A percentile compares a stretch with the other conserved stretches of the same genome.
Conservation (phyloP, 352 stramenopile genomes). For the Blastocystis sp. region DNA sequence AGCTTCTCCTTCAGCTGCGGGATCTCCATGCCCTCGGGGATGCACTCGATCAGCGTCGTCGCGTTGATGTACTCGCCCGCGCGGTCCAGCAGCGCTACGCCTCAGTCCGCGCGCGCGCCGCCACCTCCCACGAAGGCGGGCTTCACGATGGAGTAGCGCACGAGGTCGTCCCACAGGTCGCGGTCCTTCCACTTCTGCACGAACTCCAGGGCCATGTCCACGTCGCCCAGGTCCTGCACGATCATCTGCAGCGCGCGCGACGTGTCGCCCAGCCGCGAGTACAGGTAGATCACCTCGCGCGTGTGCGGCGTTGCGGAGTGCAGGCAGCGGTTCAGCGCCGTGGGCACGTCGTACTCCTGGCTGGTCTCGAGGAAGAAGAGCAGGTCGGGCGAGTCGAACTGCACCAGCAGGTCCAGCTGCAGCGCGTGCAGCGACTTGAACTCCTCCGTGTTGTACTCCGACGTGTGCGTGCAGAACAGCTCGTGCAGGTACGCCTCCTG, state of each 20-base stretch:
- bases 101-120: not conserved
- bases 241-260: slow-evolving; percentile 66
- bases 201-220: slow-evolving; percentile 66
- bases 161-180: slow-evolving; percentile 65
- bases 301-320: slow-evolving; percentile 27
- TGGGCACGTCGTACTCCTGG: slow-evolving; percentile 62
- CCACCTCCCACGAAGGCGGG: slow-evolving; percentile 54
- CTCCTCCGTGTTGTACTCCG: slow-evolving; percentile 63
- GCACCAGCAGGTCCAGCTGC: slow-evolving; percentile 39
- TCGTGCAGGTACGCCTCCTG: slow-evolving; percentile 57
- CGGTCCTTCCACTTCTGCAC: slow-evolving; percentile 67
- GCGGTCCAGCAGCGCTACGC: slow-evolving; percentile 61
- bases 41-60: slow-evolving; percentile 55
- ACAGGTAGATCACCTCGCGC: slow-evolving; percentile 66
- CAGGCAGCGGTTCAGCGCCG: slow-evolving; percentile 30
- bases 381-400: slow-evolving; percentile 50
- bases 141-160: slow-evolving; percentile 49
- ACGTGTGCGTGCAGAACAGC: slow-evolving; percentile 51
- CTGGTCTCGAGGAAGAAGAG: slow-evolving; percentile 58
- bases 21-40: slow-evolving; percentile 61
- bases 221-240: slow-evolving; percentile 65
- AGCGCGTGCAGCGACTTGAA: slow-evolving; percentile 53
- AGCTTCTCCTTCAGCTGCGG: slow-evolving; percentile 67
- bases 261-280: slow-evolving; percentile 54
- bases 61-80: slow-evolving; percentile 66